Conservation (phyloP, 441 rosid genomes). For the Corymbia calophylla region DNA sequence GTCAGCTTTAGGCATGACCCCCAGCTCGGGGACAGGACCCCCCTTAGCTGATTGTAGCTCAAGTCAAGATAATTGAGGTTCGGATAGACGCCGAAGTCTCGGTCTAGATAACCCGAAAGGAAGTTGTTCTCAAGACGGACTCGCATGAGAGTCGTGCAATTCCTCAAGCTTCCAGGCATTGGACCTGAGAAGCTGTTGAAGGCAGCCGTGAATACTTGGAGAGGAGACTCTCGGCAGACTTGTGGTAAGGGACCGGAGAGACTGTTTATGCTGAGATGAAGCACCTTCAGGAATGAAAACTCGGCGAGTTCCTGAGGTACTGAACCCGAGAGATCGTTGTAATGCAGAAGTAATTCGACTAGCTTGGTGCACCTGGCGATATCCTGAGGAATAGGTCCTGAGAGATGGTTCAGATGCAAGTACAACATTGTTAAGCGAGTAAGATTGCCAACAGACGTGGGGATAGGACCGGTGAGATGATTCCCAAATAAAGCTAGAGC, state of each 20-base stretch:
- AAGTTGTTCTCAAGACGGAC: background rate
- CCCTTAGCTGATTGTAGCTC: constrained; percentile 23
- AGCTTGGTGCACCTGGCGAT: background rate
- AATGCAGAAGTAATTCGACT: rapidly evolving
- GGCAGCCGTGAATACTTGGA: rapidly evolving
- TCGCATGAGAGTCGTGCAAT: background rate
- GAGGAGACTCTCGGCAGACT: background rate
- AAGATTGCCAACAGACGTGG: background rate
- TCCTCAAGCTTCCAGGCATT: background rate
- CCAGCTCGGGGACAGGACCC: constrained; percentile 26
- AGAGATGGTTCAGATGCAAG: background rate
- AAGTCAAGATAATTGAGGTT: constrained; percentile 6
- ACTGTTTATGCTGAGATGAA: background rate
- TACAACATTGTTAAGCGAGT: background rate
- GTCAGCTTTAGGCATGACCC: constrained; percentile 3
- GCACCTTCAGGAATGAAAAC: background rate
- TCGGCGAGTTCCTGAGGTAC: background rate
- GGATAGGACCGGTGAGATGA: background rate
- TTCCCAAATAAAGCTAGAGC: background rate
- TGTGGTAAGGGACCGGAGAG: background rate
- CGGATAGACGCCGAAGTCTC: background rate
- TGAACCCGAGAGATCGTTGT: background rate
- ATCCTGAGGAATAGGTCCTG: background rate
- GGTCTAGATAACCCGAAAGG: background rate
- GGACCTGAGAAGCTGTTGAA: background rate